These are phyloP conservation scores for Kwoniella sp. DNA, from an alignment of 768 basidiomycete genomes.

Conservation along the genomic window DNA sequence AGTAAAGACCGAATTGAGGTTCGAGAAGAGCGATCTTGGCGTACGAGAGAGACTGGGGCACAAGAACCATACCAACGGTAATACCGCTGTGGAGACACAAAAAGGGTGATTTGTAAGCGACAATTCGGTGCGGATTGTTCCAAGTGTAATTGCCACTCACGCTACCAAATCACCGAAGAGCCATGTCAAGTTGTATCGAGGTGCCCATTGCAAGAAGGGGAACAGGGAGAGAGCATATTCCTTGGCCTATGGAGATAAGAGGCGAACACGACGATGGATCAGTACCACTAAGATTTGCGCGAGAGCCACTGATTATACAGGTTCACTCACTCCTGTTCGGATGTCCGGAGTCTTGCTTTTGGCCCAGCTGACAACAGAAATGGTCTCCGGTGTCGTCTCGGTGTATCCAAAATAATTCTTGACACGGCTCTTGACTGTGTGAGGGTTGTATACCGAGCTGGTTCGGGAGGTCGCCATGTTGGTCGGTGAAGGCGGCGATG, in stretches of 20 bases:
- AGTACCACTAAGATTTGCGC: neutral
- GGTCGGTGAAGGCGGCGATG: slow-evolving; percentile 6
- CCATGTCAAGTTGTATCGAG: slow-evolving; percentile 76
- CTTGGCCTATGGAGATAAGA: slow-evolving; percentile 58
- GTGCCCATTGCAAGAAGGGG: slow-evolving; percentile 82
- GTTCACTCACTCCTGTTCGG: slow-evolving; percentile 13
- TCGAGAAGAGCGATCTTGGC: slow-evolving; percentile 71
- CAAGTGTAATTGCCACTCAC: slow-evolving; percentile 31
- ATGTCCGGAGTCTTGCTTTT: slow-evolving; percentile 13
- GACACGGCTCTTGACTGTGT: slow-evolving; percentile 14
- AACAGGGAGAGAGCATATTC: slow-evolving; percentile 74
- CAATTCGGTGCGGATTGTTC: neutral
- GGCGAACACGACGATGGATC: neutral
- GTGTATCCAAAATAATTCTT: slow-evolving; percentile 24
- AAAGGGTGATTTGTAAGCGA: slow-evolving; percentile 13
- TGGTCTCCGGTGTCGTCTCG: slow-evolving; percentile 21
- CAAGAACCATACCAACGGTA: slow-evolving; percentile 92
- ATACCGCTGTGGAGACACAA: slow-evolving; percentile 60
- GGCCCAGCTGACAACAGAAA: slow-evolving; percentile 20
- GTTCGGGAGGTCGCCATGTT: slow-evolving; percentile 1
- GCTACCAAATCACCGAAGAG: slow-evolving; percentile 83
- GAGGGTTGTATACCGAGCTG: neutral
- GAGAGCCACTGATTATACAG: neutral
- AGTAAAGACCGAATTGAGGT: slow-evolving; percentile 88
- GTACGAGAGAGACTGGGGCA: slow-evolving; percentile 90